A percentile compares a stretch with the other conserved stretches of the same genome.
Evolutionary conservation across 2,329 filamentous ascomycete genomes (phyloP).

Genomic region (Aspergillus floridensis): DNA sequence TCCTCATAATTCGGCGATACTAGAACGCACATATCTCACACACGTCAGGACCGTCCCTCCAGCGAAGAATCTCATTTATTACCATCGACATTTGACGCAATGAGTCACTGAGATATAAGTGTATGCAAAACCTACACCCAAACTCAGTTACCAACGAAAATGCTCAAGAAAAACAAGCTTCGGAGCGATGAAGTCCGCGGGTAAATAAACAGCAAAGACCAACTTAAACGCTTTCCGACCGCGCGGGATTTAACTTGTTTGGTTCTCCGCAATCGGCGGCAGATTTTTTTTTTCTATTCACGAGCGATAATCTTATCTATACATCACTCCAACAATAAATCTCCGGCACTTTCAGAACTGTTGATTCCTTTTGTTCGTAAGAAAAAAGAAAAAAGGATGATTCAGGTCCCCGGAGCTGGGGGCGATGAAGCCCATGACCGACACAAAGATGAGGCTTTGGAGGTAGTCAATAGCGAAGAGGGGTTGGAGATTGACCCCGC

Average conservation of each 20-base stretch:
- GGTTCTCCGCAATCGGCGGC: neutral
- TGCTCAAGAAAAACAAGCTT: neutral
- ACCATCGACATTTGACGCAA: too few species aligned
- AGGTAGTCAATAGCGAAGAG: conserved; percentile 8
- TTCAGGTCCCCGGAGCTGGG: neutral
- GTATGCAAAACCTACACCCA: neutral
- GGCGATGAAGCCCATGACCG: neutral
- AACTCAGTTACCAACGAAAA: neutral
- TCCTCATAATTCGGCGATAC: too few species aligned
- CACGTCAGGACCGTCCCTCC: too few species aligned
- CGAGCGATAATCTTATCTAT: neutral
- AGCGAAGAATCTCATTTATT: too few species aligned
- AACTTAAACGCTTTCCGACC: too few species aligned
- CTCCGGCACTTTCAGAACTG: too few species aligned
- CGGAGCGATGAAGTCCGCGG: neutral
- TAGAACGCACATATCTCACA: too few species aligned
- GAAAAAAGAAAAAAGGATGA: neutral
- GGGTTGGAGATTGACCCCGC: conserved; percentile 11
- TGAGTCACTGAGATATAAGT: too few species aligned
- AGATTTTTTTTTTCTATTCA: neutral
- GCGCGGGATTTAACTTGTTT: neutral
- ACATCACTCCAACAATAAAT: too few species aligned
- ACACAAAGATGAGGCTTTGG: conserved; percentile 1
- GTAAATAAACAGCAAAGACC: too few species aligned
- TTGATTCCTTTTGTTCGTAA: too few species aligned